phyloP scores from a whole-genome alignment of 2,329 filamentous ascomycete species.

The Byssochlamys sp. region DNA sequence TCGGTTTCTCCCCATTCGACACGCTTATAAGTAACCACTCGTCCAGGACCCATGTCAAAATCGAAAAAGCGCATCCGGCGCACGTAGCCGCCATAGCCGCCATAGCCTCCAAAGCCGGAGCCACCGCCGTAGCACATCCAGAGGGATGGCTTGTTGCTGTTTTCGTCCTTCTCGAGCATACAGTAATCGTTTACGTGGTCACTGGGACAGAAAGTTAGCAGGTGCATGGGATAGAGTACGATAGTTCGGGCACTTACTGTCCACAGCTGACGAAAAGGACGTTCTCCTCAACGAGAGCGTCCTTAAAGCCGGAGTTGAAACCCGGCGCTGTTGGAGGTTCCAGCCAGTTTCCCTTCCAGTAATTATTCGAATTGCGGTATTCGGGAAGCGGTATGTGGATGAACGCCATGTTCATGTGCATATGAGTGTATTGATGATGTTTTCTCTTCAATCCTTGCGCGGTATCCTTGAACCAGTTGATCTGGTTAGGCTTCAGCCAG shows the following conservation, averaged over 20 bases:
- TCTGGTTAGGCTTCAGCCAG: conserved; percentile 90
- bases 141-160: conserved; percentile 54
- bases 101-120: conserved; percentile 87
- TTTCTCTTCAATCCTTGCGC: conserved; percentile 63
- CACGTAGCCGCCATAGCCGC: conserved; percentile 75
- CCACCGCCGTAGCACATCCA: conserved; percentile 99
- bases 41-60: conserved; percentile 79
- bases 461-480: conserved; percentile 83
- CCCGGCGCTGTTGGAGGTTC: conserved; percentile 78
- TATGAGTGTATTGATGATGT: conserved; percentile 76
- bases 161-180: conserved; percentile 50
- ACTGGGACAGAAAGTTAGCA: conserved; percentile 34
- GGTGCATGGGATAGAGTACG: neutral
- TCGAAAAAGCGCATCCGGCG: conserved; percentile 82
- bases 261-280: conserved; percentile 82
- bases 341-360: conserved; percentile 60
- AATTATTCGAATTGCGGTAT: conserved; percentile 56
- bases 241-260: conserved; percentile 53
- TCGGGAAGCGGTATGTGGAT: conserved; percentile 95
- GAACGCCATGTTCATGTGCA: conserved; percentile 92
- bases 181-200: conserved; percentile 98
- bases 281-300: conserved; percentile 76
- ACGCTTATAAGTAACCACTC: conserved; percentile 86
- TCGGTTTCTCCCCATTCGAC: conserved; percentile 56
- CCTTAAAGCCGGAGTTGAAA: conserved; percentile 87